phyloP scores from a whole-genome alignment of 2,329 filamentous ascomycete species.

The Penicillium hordei region DNA sequence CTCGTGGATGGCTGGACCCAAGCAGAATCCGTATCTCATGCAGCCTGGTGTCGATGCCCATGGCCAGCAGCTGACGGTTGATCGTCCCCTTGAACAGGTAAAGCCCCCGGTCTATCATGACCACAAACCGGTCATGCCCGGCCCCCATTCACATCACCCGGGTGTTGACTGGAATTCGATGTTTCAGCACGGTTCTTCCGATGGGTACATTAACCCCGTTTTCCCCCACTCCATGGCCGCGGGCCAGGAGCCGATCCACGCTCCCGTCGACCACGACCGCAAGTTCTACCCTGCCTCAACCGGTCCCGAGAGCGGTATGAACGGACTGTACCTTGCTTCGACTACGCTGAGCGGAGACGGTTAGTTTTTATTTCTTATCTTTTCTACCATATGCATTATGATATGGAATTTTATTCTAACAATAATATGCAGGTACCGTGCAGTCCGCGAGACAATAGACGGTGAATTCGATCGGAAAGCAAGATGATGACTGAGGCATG shows the following conservation, averaged over 20 bases:
- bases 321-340: conserved; percentile 50
- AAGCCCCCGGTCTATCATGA: conserved; percentile 43
- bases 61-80: conserved; percentile 46
- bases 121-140: conserved; percentile 57
- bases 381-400: conserved; percentile 33
- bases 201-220: conserved; percentile 62
- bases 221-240: conserved; percentile 66
- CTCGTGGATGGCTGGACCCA: conserved; percentile 46
- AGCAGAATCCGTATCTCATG: conserved; percentile 47
- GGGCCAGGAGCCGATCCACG: conserved; percentile 69
- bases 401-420: conserved; percentile 41
- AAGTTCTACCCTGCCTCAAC: conserved; percentile 53
- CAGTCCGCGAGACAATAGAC: conserved; percentile 57
- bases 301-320: conserved; percentile 46
- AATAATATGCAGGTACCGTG: conserved; percentile 54
- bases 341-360: conserved; percentile 49
- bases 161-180: conserved; percentile 74
- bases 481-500: conserved; percentile 1
- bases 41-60: conserved; percentile 43
- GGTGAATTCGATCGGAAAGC: conserved; percentile 45
- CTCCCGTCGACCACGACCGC: conserved; percentile 59
- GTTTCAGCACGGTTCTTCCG: conserved; percentile 71
- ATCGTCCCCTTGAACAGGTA: conserved; percentile 46
- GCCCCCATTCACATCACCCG: conserved; percentile 58
- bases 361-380: conserved; percentile 25